Evolutionary conservation across 257 asterid species (phyloP).

Genomic region (Ophiorrhiza pumila): DNA sequence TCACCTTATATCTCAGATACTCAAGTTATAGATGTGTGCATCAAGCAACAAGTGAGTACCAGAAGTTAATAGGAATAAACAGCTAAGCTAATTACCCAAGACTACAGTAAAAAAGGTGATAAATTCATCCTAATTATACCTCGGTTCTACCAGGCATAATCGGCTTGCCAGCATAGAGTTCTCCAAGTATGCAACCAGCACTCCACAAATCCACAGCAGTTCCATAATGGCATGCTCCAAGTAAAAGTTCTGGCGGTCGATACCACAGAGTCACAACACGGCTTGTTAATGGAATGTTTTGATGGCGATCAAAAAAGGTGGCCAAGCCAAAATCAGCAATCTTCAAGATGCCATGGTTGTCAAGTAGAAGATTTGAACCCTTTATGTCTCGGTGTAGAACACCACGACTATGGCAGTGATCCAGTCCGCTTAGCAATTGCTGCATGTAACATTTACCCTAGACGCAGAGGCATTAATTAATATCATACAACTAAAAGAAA

Average conservation of each 20-base stretch:
- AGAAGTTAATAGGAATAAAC: not conserved
- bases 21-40: not conserved
- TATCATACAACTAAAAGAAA: not conserved
- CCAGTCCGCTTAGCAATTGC: constrained; percentile 83
- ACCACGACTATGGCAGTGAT: constrained; percentile 73
- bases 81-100: not conserved
- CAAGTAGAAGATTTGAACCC: constrained; percentile 79
- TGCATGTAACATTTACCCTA: constrained; percentile 90
- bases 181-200: constrained; percentile 89
- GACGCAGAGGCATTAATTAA: constrained; percentile 1
- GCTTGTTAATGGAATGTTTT: constrained; percentile 66
- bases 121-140: constrained; percentile 36
- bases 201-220: constrained; percentile 93
- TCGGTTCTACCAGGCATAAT: constrained; percentile 96
- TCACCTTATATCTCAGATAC: not conserved
- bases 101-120: not conserved
- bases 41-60: not conserved
- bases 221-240: constrained; percentile 79
- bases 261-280: constrained; percentile 97
- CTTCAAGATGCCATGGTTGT: constrained; percentile 76
- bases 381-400: constrained; percentile 86
- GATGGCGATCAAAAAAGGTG: constrained; percentile 51
- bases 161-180: constrained; percentile 74
- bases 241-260: constrained; percentile 95
- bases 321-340: constrained; percentile 96